phyloP scores from a whole-genome alignment of 1,284 basidiomycete genomes.

The Cutaneotrichosporon mucoides region DNA sequence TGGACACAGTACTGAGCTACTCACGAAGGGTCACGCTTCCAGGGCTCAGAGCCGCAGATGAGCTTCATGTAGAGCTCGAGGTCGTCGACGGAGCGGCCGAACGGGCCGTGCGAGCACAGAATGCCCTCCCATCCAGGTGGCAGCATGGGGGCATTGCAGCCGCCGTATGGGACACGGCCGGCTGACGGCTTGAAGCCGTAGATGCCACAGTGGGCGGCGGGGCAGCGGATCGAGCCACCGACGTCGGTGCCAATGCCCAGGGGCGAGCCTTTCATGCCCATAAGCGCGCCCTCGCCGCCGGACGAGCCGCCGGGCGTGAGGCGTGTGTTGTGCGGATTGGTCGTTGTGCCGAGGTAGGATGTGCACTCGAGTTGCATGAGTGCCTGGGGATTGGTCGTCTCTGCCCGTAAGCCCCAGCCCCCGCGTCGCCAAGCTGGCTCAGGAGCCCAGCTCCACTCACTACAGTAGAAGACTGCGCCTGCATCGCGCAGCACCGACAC shows the following conservation, averaged over 20 bases:
- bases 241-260: slow-evolving; percentile 48
- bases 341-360: slow-evolving; percentile 38
- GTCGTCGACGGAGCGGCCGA: slow-evolving; percentile 38
- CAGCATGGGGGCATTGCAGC: slow-evolving; percentile 22
- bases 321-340: slow-evolving; percentile 46
- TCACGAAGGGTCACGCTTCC: slow-evolving; percentile 33
- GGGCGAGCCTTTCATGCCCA: slow-evolving; percentile 38
- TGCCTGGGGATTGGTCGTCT: slow-evolving; percentile 24
- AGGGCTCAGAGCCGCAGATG: slow-evolving; percentile 36
- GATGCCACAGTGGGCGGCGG: slow-evolving; percentile 37
- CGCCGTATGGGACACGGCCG: slow-evolving; percentile 37
- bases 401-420: slow-evolving; percentile 1
- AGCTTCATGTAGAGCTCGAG: slow-evolving; percentile 40
- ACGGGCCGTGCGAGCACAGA: slow-evolving; percentile 36
- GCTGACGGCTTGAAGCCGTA: slow-evolving; percentile 44
- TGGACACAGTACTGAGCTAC: neutral
- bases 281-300: slow-evolving; percentile 50
- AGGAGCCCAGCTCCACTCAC: slow-evolving; percentile 36
- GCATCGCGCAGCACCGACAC: slow-evolving; percentile 23
- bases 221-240: slow-evolving; percentile 43
- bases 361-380: slow-evolving; percentile 33
- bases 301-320: slow-evolving; percentile 46
- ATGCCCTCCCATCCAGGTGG: slow-evolving; percentile 36
- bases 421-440: slow-evolving; percentile 6
- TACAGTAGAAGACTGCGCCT: slow-evolving; percentile 26